Evolutionary conservation across 371 early-diverging fungal species (phyloP), one percentile per base, ranked within the genome.

Genomic region (Mortierella sp.): DNA sequence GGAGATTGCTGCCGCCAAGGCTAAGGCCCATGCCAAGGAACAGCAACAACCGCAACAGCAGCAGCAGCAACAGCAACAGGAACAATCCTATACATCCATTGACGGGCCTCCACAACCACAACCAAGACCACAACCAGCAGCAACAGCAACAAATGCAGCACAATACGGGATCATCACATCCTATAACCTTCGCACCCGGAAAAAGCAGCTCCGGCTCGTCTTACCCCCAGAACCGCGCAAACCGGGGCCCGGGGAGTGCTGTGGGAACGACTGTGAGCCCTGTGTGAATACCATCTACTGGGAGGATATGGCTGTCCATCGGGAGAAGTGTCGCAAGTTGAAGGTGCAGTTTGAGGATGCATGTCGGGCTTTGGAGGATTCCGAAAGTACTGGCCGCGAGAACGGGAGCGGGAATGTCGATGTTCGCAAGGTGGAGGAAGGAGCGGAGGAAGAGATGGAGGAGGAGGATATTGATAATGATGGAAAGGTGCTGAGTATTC

Each of bases 251-350:
- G 85, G 85, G 2, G 85, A 84, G 35, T 84, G 85, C 32, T 84
- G 85, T n/a, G 85, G 85, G 51, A 84, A 84, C 44, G 85, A 84
- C 58, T 84, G 85, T 51, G 79, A 76, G 32, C 85, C 85, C 18
- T 84, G 85, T 55, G 56, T 84, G 32, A 84, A 84, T 43, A 84
- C 85, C 2, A 35, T 84, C 21, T 84, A 84, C 60, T 81, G 78
- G 78, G 65, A 81, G n/a, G 85, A 84, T 65, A 43, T 84, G 55
- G 77, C 49, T 0, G 78, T 51, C 5, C 48, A 84, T 43, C 75
- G 49, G 1, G 74, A 74, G 10, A 58, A 14, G 18, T 78, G 76
- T 46, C 63, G 72, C 41, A 29, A 63, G 24, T 24, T 84, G 38
- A 11, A 74, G 55, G 24, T 3, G 5, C 74, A 77, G 51, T 84